A percentile compares a stretch with the other conserved stretches of the same genome.
These are phyloP conservation scores for Cicer chorassanicum DNA, from an alignment of 306 rosid species.

Conservation along the genomic window DNA sequence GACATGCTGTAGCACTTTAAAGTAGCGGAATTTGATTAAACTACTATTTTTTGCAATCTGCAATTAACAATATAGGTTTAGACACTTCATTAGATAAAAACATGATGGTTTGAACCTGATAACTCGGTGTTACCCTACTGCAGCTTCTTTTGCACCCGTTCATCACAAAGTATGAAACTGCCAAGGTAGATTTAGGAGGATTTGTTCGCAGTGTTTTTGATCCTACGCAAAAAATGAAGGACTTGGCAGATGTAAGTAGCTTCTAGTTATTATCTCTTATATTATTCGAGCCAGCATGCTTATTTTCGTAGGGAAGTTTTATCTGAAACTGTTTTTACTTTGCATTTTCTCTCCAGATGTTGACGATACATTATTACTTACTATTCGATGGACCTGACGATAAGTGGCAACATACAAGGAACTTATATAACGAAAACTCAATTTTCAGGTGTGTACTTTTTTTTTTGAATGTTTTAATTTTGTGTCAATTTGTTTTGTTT, in stretches of 20 bases:
- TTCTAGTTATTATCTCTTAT: slow-evolving; percentile 15
- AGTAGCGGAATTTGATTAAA: not conserved
- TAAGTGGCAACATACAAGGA: slow-evolving; percentile 75
- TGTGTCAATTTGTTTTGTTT: not conserved
- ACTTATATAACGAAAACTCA: slow-evolving; percentile 71
- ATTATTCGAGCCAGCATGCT: not conserved
- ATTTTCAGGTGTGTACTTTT: slow-evolving; percentile 65
- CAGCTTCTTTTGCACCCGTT: slow-evolving; percentile 63
- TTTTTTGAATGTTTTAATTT: not conserved
- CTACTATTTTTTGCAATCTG: too few relatives aligned
- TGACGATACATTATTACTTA: slow-evolving; percentile 88
- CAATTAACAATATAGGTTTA: not conserved
- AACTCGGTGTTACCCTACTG: slow-evolving; percentile 36
- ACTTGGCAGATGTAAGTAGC: slow-evolving; percentile 91
- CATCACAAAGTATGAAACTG: slow-evolving; percentile 65
- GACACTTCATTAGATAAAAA: slow-evolving; percentile 25
- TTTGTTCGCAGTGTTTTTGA: slow-evolving; percentile 88
- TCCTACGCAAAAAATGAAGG: slow-evolving; percentile 92
- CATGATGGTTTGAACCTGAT: slow-evolving; percentile 42
- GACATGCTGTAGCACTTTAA: not conserved
- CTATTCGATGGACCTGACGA: slow-evolving; percentile 88
- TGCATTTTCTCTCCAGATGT: slow-evolving; percentile 64
- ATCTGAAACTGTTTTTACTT: slow-evolving; percentile 14
- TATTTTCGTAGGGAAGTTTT: slow-evolving; percentile 19
- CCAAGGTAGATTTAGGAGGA: slow-evolving; percentile 69